These are phyloP conservation scores for Lasiodiplodia sp. DNA, from an alignment of 2,329 filamentous ascomycete species.

Conservation along the genomic window DNA sequence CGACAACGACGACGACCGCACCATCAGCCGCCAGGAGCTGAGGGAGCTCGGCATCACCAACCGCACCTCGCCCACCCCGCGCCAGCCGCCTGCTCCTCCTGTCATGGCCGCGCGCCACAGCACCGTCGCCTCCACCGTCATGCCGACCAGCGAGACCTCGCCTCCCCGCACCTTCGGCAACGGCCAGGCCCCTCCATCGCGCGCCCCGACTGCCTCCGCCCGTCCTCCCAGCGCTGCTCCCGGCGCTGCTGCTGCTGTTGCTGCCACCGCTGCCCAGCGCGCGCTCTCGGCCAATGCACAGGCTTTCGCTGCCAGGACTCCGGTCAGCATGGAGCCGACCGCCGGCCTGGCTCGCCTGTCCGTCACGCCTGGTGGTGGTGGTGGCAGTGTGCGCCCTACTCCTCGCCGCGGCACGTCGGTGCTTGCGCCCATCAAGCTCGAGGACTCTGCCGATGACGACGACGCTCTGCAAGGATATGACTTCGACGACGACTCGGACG, in stretches of 20 bases:
- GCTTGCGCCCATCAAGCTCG: background rate
- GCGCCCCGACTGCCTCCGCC: background rate
- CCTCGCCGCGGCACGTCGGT: background rate
- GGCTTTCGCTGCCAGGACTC: background rate
- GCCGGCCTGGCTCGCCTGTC: background rate
- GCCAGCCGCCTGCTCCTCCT: background rate
- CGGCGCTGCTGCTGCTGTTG: background rate
- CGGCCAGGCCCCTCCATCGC: background rate
- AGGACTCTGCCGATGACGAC: background rate
- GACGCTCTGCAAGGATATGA: background rate
- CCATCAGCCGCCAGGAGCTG: background rate
- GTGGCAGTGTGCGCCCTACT: background rate
- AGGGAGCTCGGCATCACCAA: background rate
- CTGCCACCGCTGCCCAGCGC: background rate
- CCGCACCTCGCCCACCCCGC: background rate
- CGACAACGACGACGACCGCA: background rate
- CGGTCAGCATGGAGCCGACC: background rate
- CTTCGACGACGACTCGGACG: background rate
- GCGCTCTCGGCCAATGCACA: background rate
- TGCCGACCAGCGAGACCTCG: background rate
- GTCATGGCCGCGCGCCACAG: background rate
- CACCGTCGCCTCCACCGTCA: background rate
- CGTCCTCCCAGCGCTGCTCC: background rate
- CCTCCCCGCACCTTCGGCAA: background rate
- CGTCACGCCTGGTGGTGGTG: background rate